Evolutionary conservation across 2,329 filamentous ascomycete species (phyloP).

Genomic region (Knufia petricola): DNA sequence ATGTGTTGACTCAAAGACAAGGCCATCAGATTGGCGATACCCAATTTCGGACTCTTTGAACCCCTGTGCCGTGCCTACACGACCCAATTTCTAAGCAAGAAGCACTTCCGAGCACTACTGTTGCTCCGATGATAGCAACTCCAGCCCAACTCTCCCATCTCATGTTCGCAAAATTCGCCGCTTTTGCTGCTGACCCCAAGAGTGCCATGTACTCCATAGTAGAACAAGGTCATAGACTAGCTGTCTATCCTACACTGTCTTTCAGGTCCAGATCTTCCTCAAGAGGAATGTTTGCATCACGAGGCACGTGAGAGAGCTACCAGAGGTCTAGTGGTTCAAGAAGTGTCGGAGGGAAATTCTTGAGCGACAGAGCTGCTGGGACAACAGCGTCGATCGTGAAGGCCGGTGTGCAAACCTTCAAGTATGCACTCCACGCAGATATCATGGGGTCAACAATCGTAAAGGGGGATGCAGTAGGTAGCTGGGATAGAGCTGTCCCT

Average conservation of each 20-base stretch:
- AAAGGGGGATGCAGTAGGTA: conserved; percentile 2
- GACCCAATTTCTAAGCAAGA: background rate
- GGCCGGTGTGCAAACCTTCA: background rate
- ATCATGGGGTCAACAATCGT: background rate
- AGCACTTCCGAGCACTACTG: background rate
- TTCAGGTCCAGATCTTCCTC: background rate
- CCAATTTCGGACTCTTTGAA: no score
- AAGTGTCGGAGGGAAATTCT: background rate
- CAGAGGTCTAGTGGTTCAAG: background rate
- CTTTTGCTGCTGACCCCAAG: background rate
- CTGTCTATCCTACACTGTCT: background rate
- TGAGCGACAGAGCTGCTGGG: background rate
- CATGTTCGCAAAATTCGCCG: background rate
- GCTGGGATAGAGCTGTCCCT: background rate
- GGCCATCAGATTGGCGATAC: no score
- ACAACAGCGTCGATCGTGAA: background rate
- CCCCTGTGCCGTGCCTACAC: no score
- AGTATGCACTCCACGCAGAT: background rate
- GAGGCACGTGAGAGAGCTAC: background rate
- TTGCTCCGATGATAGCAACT: background rate
- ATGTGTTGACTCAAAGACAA: no score
- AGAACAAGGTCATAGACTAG: background rate
- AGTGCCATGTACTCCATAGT: background rate
- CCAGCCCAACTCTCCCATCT: background rate
- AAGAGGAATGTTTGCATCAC: background rate